phyloP scores from a whole-genome alignment of 1,139 yeast species.

The Geotrichum aggregatum region DNA sequence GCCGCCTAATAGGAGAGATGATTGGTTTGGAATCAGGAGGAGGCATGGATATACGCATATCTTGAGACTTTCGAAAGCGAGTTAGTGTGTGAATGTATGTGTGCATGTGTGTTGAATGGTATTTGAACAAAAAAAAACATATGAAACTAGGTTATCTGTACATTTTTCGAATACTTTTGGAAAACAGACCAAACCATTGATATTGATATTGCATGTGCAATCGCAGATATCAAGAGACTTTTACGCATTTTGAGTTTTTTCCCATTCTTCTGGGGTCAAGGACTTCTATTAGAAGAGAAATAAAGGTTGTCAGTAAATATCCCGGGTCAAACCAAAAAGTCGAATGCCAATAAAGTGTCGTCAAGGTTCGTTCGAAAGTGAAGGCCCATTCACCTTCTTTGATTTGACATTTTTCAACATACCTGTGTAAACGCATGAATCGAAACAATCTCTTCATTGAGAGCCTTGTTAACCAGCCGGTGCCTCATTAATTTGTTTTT shows the following conservation, averaged over 20 bases:
- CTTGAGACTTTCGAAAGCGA: neutral
- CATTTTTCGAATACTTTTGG: neutral
- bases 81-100: neutral
- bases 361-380: no score
- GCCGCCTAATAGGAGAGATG: constrained; percentile 30
- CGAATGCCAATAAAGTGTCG: no score
- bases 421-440: constrained; percentile 96
- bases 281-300: constrained; percentile 28
- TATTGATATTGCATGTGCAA: no score
- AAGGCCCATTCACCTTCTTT: no score
- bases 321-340: no score
- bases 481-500: constrained; percentile 85
- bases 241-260: constrained; percentile 20
- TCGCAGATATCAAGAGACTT: no score
- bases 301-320: no score
- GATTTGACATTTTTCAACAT: no score
- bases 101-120: neutral
- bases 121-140: neutral
- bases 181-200: neutral
- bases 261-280: constrained; percentile 36
- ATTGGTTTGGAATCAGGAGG: constrained; percentile 23
- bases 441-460: constrained; percentile 74
- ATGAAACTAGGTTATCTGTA: no score
- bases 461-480: constrained; percentile 71
- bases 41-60: constrained; percentile 14